Base-by-base conservation (phyloP, 768 basidiomycete species). In the Agaricus sinodeliciosus region DNA sequence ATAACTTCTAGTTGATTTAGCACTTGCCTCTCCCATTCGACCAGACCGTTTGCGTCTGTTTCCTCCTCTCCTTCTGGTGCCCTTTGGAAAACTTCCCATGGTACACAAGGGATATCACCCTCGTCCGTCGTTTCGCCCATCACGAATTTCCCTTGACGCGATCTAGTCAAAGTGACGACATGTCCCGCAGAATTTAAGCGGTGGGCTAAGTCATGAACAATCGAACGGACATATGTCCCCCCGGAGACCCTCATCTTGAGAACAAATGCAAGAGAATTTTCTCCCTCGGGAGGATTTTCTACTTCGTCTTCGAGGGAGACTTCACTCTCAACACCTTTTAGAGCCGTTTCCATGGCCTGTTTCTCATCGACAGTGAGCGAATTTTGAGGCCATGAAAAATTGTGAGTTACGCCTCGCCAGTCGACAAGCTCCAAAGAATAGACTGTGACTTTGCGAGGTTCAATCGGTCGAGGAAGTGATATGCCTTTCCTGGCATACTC, bases 181-280 rank as follows among this genome's bases (percentile, higher is more conserved):
- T 96, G 93, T 0, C 93, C 96, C 4, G 90, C 90, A 22, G 88
- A 90, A 2, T 85, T 90, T 16, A 99, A 64, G 1, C 84, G 79
- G 57, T 82, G 82, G 13, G 87, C 92, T 7, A 99, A 76, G 65
- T 99, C 96, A 65, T 98, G 93, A 40, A 94, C 87, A 58, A 99
- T 87, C 1, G 89, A 94, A 46, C 96, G 86, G 49, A 99, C 94
- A 62, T 99, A 99, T 12, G 96, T 98, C 37, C 96, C 96, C 25
- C 90, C 89, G 8, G 94, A 94, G 5, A 98, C 96, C 57, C 77
- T 87, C 94, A 99, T 95, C 51, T 79, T 80, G 57, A 99, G 73
- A 8, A 86, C 84, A 66, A 98, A 96, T 18, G 86, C 86, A 0
- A 85, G 78, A 1, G 94, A 90, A 3, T 67, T 61, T 49, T 76